Percentiles rank a stretch among this genome's conserved stretches.
Conservation (phyloP, 768 basidiomycete species). For the Boletus barrowsii region DNA sequence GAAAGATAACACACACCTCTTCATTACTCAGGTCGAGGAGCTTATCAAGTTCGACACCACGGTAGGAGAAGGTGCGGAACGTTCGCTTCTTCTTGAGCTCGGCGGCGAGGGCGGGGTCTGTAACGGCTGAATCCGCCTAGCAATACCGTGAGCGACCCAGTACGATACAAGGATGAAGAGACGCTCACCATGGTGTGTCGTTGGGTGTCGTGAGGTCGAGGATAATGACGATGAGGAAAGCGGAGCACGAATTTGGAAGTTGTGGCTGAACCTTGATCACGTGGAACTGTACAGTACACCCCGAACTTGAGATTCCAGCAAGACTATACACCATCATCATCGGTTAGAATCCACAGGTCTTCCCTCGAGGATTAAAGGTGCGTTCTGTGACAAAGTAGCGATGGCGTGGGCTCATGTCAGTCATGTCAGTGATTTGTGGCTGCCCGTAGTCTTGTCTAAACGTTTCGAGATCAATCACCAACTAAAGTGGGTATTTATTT, state of each 20-base stretch:
- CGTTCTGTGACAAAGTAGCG: not conserved
- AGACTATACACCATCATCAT: slow-evolving; percentile 37
- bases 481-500: slow-evolving; percentile 41
- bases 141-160: not conserved
- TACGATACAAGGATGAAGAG: not conserved
- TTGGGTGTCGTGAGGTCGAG: slow-evolving; percentile 26
- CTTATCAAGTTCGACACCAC: slow-evolving; percentile 97
- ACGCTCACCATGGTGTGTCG: slow-evolving; percentile 34
- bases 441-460: slow-evolving; percentile 52
- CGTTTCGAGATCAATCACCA: slow-evolving; percentile 29
- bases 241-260: slow-evolving; percentile 34
- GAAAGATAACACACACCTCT: slow-evolving; percentile 55
- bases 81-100: slow-evolving; percentile 98
- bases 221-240: slow-evolving; percentile 15
- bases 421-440: slow-evolving; percentile 83
- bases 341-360: slow-evolving; percentile 94
- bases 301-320: slow-evolving; percentile 6
- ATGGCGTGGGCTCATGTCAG: not conserved
- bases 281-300: slow-evolving; percentile 63
- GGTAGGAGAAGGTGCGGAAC: slow-evolving; percentile 98
- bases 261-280: slow-evolving; percentile 42
- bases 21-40: slow-evolving; percentile 95
- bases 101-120: slow-evolving; percentile 91
- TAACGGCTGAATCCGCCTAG: slow-evolving; percentile 79
- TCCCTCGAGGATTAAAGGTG: slow-evolving; percentile 87